Percentiles rank a stretch among this genome's conserved stretches.
phyloP scores from a whole-genome alignment of 2,329 filamentous ascomycete species.

The Diaporthe citri region DNA sequence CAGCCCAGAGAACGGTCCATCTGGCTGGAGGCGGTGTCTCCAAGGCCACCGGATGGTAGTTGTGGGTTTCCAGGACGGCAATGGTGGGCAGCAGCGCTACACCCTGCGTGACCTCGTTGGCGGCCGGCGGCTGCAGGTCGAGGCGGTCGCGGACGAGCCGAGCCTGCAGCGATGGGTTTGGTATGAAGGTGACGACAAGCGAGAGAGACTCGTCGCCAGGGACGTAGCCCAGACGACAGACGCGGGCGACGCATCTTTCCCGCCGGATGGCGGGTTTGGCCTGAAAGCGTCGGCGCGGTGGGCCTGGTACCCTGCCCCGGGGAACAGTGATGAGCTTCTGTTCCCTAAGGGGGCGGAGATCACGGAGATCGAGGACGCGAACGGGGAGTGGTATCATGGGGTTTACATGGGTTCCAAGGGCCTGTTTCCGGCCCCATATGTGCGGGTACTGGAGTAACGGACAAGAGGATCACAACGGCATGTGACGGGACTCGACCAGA shows the following conservation, averaged over 20 bases:
- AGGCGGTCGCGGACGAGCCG: constrained; percentile 53
- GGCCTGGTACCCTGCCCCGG: constrained; percentile 80
- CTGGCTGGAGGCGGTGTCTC: constrained; percentile 87
- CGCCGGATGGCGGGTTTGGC: constrained; percentile 82
- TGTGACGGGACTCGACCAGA: neutral
- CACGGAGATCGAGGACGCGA: constrained; percentile 85
- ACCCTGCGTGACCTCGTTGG: constrained; percentile 82
- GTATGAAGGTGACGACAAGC: constrained; percentile 53
- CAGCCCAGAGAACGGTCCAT: constrained; percentile 79
- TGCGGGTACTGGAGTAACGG: constrained; percentile 59
- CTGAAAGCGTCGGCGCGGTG: constrained; percentile 75
- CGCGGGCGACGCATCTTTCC: constrained; percentile 62
- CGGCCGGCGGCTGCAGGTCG: constrained; percentile 76
- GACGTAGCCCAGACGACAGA: constrained; percentile 63
- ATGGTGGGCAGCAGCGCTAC: constrained; percentile 75
- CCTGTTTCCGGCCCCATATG: constrained; percentile 85
- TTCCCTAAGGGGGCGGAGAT: constrained; percentile 90
- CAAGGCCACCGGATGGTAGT: constrained; percentile 87
- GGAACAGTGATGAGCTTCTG: constrained; percentile 78
- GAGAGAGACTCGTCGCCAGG: constrained; percentile 62
- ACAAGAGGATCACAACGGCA: neutral
- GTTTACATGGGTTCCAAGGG: constrained; percentile 85
- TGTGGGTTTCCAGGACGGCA: constrained; percentile 78
- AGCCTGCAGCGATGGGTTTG: constrained; percentile 66
- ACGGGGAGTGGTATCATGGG: constrained; percentile 91